These are phyloP conservation scores for Cephalotrichum gorgonifer DNA, from an alignment of 2,329 filamentous ascomycete species.

Conservation along the genomic window DNA sequence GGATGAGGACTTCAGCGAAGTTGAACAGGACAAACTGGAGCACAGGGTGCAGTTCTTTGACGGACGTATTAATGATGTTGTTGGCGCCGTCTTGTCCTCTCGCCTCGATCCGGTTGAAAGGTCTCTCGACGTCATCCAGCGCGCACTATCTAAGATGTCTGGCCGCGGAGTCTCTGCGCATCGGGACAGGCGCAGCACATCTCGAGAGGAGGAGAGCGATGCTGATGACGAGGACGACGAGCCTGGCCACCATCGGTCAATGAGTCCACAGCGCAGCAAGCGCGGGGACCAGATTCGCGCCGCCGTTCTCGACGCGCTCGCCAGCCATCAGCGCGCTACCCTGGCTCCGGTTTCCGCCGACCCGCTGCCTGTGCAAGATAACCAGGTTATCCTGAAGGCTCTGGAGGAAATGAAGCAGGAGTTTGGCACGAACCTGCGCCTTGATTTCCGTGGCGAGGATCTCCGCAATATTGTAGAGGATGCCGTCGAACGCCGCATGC, in stretches of 20 bases:
- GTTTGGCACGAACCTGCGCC: slow-evolving; percentile 30
- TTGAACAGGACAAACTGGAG: slow-evolving; percentile 74
- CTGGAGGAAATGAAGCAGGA: slow-evolving; percentile 53
- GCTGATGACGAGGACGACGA: slow-evolving; percentile 91
- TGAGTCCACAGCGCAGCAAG: slow-evolving; percentile 69
- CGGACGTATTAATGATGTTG: slow-evolving; percentile 75
- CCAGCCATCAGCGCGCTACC: slow-evolving; percentile 37
- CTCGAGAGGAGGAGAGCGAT: slow-evolving; percentile 80
- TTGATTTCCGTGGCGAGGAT: slow-evolving; percentile 38
- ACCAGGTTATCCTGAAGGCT: slow-evolving; percentile 51
- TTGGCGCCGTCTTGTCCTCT: slow-evolving; percentile 66
- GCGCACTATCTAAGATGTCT: slow-evolving; percentile 50
- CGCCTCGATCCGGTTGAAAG: slow-evolving; percentile 74
- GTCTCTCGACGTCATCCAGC: slow-evolving; percentile 65
- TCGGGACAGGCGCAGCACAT: slow-evolving; percentile 54
- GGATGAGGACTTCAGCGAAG: slow-evolving; percentile 76
- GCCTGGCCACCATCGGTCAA: slow-evolving; percentile 51
- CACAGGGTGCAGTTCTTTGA: slow-evolving; percentile 83
- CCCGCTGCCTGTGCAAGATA: slow-evolving; percentile 18
- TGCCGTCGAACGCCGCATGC: slow-evolving; percentile 47
- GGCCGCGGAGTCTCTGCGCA: slow-evolving; percentile 44
- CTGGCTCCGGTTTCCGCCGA: slow-evolving; percentile 8
- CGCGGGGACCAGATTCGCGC: slow-evolving; percentile 73
- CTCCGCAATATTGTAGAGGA: slow-evolving; percentile 55
- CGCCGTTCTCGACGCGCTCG: slow-evolving; percentile 64